A percentile compares a stretch with the other conserved stretches of the same genome.
Evolutionary conservation across 352 stramenopile genomes (phyloP).

Genomic region (Globisporangium abappressorium): DNA sequence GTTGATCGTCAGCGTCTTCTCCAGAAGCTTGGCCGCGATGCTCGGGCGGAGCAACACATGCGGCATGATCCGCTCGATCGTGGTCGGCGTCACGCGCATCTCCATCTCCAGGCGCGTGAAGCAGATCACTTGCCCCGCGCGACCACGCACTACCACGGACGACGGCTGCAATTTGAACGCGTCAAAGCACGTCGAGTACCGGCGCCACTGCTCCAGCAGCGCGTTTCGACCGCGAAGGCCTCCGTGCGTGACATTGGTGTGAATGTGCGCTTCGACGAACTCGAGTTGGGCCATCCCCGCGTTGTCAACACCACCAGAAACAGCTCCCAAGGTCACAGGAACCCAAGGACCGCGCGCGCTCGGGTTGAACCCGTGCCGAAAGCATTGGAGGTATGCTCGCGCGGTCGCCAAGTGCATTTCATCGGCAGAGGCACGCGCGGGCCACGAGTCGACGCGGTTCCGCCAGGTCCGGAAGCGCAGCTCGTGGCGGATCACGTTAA

Average conservation of each 20-base stretch:
- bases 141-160: slow-evolving; percentile 10
- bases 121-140: slow-evolving; percentile 4
- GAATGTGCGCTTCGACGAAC: slow-evolving; percentile 22
- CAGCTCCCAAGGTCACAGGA: slow-evolving; percentile 5
- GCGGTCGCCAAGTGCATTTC: neutral
- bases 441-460: neutral
- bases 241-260: slow-evolving; percentile 15
- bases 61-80: slow-evolving; percentile 16
- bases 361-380: slow-evolving; percentile 18
- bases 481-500: slow-evolving; percentile 11
- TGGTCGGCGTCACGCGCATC: slow-evolving; percentile 15
- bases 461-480: slow-evolving; percentile 6
- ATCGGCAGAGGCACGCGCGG: neutral
- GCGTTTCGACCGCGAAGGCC: slow-evolving; percentile 18
- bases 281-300: slow-evolving; percentile 17
- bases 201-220: slow-evolving; percentile 30
- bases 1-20: neutral
- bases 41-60: slow-evolving; percentile 10
- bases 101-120: slow-evolving; percentile 12
- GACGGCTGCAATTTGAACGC: slow-evolving; percentile 13
- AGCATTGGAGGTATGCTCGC: slow-evolving; percentile 22
- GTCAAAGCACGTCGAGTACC: slow-evolving; percentile 21
- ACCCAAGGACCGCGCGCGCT: neutral
- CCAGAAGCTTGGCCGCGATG: neutral
- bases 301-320: slow-evolving; percentile 1